Evolutionary conservation across 352 stramenopile genomes (phyloP), one percentile per base, ranked within the genome.

Genomic region (Phytophthora macrochlamydospora): DNA sequence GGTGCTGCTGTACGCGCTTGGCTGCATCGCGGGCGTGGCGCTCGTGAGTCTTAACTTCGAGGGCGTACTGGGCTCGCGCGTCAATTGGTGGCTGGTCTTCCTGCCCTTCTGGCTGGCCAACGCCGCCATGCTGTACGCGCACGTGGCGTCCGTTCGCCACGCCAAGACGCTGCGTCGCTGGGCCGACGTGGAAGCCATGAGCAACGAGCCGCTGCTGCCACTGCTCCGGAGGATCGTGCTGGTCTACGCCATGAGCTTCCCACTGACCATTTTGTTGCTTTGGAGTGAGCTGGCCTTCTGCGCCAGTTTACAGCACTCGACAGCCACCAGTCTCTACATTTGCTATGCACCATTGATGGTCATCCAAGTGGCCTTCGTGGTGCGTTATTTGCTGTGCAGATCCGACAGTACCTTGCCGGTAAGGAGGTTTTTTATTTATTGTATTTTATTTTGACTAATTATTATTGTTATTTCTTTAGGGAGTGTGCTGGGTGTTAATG

Each of bases 231-330:
- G 86, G 32, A 90, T 95, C 43, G 71, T 95, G 32, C 69, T 92
- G 28, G 66, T 95, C 18, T 95, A 95, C 65, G 80, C 76, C 37
- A 75, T 93, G 44, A 93, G 74, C 52, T 70, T 92, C 29, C 87
- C 87, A 38, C 69, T 95, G n/a, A 69, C 77, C 14, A 43, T 87
- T 51, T 63, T 95, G 53, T 62, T 95, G 60, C 73, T 95, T 8
- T 95, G 85, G 87, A 92, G 85, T 59, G 81, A 95, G 56, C 48
- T 95, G 51, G 87, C 87, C 14, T 95, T 95, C 51, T 95, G 87
- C 48, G 85, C 84, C 31, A 83, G 84, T 42, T 61, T 95, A 18
- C 69, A 87, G 55, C 69, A 91, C 51, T 58, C 66, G 18, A 53
- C 71, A 2, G 68, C 68, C n/a, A 89, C 83, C 1, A 90, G 81